These are phyloP conservation scores for Thermochaetoides thermophila DNA, from an alignment of 495 filamentous ascomycete genomes.

Conservation along the genomic window DNA sequence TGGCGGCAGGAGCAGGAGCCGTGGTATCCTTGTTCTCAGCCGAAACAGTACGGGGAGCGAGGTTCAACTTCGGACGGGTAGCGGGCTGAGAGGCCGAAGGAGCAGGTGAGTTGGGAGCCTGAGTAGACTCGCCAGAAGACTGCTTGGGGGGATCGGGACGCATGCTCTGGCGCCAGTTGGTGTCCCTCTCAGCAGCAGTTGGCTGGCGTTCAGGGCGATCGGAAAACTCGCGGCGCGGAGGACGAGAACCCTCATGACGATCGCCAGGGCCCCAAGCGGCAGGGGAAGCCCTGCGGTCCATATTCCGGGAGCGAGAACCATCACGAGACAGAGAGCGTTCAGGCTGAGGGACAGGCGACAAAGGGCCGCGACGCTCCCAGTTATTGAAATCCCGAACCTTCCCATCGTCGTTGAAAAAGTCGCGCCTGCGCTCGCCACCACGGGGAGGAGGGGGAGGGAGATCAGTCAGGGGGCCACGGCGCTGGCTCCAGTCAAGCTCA, in stretches of 20 bases:
- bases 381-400: slow-evolving; percentile 77
- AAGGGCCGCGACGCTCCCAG: slow-evolving; percentile 91
- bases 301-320: slow-evolving; percentile 51
- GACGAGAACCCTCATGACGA: slow-evolving; percentile 46
- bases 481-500: slow-evolving; percentile 46
- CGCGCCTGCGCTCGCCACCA: slow-evolving; percentile 25
- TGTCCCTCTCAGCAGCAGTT: slow-evolving; percentile 75
- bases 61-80: slow-evolving; percentile 62
- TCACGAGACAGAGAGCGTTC: slow-evolving; percentile 45
- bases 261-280: slow-evolving; percentile 52
- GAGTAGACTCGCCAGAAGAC: slow-evolving; percentile 29
- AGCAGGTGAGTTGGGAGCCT: slow-evolving; percentile 55
- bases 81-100: slow-evolving; percentile 36
- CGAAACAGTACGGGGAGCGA: slow-evolving; percentile 75
- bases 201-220: slow-evolving; percentile 62
- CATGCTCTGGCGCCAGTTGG: slow-evolving; percentile 77
- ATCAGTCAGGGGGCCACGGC: slow-evolving; percentile 76
- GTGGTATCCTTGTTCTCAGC: slow-evolving; percentile 45
- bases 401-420: slow-evolving; percentile 45
- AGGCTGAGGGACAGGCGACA: slow-evolving; percentile 50
- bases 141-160: slow-evolving; percentile 47
- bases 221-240: slow-evolving; percentile 63
- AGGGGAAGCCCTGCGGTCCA: slow-evolving; percentile 49
- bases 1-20: slow-evolving; percentile 32
- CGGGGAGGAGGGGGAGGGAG: slow-evolving; percentile 39